Evolutionary conservation across 352 stramenopile genomes (phyloP), one percentile per base, ranked within the genome.

Genomic region (Peronospora farinosa): DNA sequence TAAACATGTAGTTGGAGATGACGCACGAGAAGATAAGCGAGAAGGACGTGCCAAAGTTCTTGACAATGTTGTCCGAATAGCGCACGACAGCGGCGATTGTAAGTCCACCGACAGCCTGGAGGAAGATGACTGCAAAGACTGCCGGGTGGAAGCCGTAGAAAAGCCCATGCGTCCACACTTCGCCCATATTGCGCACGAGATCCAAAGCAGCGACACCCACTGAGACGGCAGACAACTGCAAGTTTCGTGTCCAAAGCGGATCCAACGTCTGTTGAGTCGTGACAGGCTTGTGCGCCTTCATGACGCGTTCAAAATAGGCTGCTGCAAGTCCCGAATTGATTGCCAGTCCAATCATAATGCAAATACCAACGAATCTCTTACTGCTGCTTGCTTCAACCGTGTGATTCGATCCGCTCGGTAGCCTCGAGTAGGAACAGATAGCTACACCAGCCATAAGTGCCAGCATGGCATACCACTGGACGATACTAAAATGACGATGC

Each of bases 41-140:
- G 65, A 94, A 89, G 13, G 78, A 88, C 21, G 84, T 92, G 65
- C 78, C 84, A 48, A 94, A 94, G 61, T 92, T 94, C 72, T 94
- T 94, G 60, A 94, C 75, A 40, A 94, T 81, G 56, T 94, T 94
- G 78, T 94, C 84, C 51, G 84, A 92, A 69, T 84, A 94, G 15
- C 81, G 76, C 63, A 94, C 81, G 51, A 94, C 84, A 0, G 79
- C 81, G 6, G 84, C 84, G 56, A 92, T 86, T 5, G 80, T 92
- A 51, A 94, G 77, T 0, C 84, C 84, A 40, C 84, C 84, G 12
- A 89, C 77, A 10, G 81, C 84, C 56, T 94, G 84, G 13, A 94
- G 58, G 28, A 89, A 78, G 41, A 94, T 86, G 33, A 92, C 81
- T 21, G 63, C 67, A 48, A 82, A 88, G 16, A 91, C 81, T 16